Conservation (phyloP, 495 filamentous ascomycete species). For the Glonium stellatum region DNA sequence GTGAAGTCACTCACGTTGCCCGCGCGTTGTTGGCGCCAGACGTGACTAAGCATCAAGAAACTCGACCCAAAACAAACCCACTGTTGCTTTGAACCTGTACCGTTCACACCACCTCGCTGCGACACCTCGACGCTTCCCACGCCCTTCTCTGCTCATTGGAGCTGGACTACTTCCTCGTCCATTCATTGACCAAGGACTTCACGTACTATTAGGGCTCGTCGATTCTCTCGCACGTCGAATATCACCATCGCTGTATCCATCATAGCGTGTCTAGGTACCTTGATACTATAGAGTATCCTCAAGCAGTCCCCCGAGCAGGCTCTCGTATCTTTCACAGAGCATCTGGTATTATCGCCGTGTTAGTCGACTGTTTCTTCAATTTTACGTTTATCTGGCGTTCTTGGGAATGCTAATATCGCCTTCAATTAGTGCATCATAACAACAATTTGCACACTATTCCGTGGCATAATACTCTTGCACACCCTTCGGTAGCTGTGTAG, state of each 20-base stretch:
- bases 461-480: conserved; percentile 11
- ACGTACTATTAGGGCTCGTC: conserved; percentile 9
- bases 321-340: conserved; percentile 18
- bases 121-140: conserved; percentile 4
- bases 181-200: conserved; percentile 2
- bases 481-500: conserved; percentile 17
- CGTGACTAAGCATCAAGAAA: conserved; percentile 8
- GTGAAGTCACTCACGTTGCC: conserved; percentile 1
- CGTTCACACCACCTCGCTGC: conserved; percentile 18
- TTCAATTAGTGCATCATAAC: conserved; percentile 26
- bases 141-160: conserved; percentile 15
- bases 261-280: conserved; percentile 21
- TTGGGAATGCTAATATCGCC: conserved; percentile 11
- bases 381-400: conserved; percentile 1
- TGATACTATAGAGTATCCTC: conserved; percentile 17
- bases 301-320: conserved; percentile 26
- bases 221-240: conserved; percentile 8
- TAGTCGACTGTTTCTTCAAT: conserved; percentile 5
- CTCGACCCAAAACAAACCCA: conserved; percentile 18
- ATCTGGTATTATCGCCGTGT: conserved; percentile 10
- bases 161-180: conserved; percentile 19
- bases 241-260: conserved; percentile 25
- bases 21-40: conserved; percentile 6
- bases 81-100: conserved; percentile 9
- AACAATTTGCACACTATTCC: conserved; percentile 7